Evolutionary conservation across 352 stramenopile species (phyloP), one percentile per base, ranked within the genome.

Genomic region (Phytophthora cryptogea): DNA sequence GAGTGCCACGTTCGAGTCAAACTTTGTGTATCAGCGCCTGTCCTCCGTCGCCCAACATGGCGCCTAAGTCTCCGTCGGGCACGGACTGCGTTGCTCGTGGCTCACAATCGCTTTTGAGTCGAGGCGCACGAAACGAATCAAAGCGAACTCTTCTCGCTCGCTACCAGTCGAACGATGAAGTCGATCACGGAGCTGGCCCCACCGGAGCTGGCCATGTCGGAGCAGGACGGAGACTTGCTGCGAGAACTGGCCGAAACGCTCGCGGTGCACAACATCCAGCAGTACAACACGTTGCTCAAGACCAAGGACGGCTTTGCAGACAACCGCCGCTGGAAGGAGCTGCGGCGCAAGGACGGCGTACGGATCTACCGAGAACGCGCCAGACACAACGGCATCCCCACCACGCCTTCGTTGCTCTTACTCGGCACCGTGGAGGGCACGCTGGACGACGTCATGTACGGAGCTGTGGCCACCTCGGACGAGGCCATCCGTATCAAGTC

Each of bases 381-480:
- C 27, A 57, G 31, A 4, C 47, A 66, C 44, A 61, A 61, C 37
- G 58, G 63, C 1, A 11, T 66, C 3, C 63, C 63, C 13, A 54
- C 43, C 0, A 69, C 72, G n/a, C 78, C 76, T 1, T 83, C 70
- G n/a, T 59, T 90, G 44, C 51, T 86, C n/a, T 63, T 86, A 33
- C 53, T 84, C 11, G 81, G 81, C 8, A 76, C 77, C 5, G 45
- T 89, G n/a, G 56, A 72, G 5, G 77, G 79, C 8, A 68, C 54
- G n/a, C 54, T 91, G 31, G 75, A 91, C 26, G 80, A 89, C 49
- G 54, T 86, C 46, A 84, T 91, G 74, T 89, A 84, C 53, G 78
- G 74, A n/a, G 32, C 70, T 10, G 63, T 73, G 26, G 67, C 72
- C 26, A 66, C 68, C 14, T 71, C 72, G 20, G 68, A 80, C 13